Evolutionary conservation across 306 rosid species (phyloP), one percentile per base, ranked within the genome.

Genomic region (Trichosanthes cucumerina): DNA sequence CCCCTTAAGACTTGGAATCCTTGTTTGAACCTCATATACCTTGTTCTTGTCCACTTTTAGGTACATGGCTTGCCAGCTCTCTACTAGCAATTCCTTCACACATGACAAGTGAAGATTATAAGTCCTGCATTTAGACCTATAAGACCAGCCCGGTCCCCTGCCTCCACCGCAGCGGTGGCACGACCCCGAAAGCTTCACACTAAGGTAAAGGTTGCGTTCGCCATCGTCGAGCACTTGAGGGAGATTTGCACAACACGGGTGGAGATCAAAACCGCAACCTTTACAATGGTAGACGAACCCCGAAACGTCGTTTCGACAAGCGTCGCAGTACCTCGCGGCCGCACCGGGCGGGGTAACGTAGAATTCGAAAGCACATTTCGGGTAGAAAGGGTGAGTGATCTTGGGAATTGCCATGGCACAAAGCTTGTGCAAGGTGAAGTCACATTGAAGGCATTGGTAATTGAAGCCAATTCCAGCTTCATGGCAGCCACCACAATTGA

Each of bases 211-310:
- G 56, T 69, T 58, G 69, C 69, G 83, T 38, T 82, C 71, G 1
- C 87, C 91, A 57, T 85, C 91, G 5, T 88, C 80, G 1, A 88
- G 86, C 64, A 85, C 87, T 62, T 82, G 86, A 0, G 91, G 89
- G n/a, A 88, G 89, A 53, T 83, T 85, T 15, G 86, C 91, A 50
- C 89, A 88, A 53, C 89, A 85, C 15, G 91, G 91, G 75, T 88
- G 91, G 3, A 88, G 86, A 78, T 88, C 91, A 16, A 88, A 88
- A 7, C 75, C 91, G 3, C 89, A 88, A 28, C 82, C 58, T 57
- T 65, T 78, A 81, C 91, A 88, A 70, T 88, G 86, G 83, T 85
- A 84, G 15, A 85, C 87, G 34, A 88, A 85, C 9, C 91, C 91
- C 56, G 66, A 4, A 31, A 85, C 83, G 16, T 83, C 83, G 2